A percentile compares a stretch with the other conserved stretches of the same genome.
Evolutionary conservation across 148 eudicot species (phyloP).

Genomic region (Persicaria tinctoria): DNA sequence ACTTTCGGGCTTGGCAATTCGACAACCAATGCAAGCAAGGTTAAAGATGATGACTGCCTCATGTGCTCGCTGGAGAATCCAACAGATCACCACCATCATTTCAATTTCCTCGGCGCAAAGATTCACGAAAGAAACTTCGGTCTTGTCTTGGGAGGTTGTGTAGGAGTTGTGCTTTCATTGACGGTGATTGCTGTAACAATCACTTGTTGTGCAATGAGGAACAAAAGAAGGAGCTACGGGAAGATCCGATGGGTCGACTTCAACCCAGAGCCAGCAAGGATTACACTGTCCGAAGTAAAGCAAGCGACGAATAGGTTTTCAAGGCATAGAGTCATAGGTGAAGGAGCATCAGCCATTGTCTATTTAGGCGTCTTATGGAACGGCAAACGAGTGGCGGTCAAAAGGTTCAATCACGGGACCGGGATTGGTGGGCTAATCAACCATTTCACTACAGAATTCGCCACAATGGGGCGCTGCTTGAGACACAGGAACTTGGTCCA

Average conservation of each 20-base stretch:
- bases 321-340: constrained; percentile 23
- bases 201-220: constrained; percentile 5
- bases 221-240: constrained; percentile 32
- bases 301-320: constrained; percentile 25
- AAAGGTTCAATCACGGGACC: constrained; percentile 20
- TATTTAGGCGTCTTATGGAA: constrained; percentile 19
- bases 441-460: constrained; percentile 30
- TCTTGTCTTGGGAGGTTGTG: constrained; percentile 11
- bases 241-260: constrained; percentile 2
- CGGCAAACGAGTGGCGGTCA: constrained; percentile 27
- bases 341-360: constrained; percentile 32
- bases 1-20: constrained; percentile 26
- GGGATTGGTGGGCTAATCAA: constrained; percentile 30
- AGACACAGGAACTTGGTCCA: constrained; percentile 27
- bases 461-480: constrained; percentile 26
- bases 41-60: constrained; percentile 28
- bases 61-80: constrained; percentile 26
- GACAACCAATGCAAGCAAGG: constrained; percentile 14
- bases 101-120: constrained; percentile 8
- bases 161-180: constrained; percentile 4
- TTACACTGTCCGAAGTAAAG: constrained; percentile 24
- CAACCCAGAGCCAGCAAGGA: constrained; percentile 23
- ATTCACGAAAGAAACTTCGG: constrained; percentile 18
- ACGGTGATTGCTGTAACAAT: constrained; percentile 13
- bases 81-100: neutral